Percentiles rank a stretch among this genome's conserved stretches.
Conservation (phyloP, 345 rosid species). For the Acer saccharum region DNA sequence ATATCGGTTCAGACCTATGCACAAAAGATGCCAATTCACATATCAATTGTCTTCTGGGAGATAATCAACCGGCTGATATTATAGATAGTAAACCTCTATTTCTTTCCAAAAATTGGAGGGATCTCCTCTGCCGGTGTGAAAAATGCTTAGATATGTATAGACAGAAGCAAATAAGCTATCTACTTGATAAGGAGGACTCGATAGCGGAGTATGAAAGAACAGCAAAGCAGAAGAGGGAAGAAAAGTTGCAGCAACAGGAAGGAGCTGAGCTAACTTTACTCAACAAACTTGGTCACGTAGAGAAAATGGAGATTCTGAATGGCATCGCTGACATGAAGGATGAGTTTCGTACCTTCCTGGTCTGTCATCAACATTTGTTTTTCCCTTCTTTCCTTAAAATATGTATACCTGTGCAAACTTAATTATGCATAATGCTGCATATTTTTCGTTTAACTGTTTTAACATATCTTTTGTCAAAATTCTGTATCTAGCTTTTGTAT, state of each 20-base stretch:
- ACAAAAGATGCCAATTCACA: constrained; percentile 20
- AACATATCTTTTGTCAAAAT: not conserved
- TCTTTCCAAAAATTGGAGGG: constrained; percentile 90
- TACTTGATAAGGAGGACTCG: constrained; percentile 80
- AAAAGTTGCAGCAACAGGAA: constrained; percentile 82
- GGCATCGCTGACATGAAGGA: constrained; percentile 88
- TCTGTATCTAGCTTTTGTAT: not conserved
- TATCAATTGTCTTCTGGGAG: constrained; percentile 47
- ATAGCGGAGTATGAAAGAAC: constrained; percentile 85
- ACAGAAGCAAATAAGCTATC: constrained; percentile 58
- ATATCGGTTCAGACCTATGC: constrained; percentile 23
- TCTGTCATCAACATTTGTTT: constrained; percentile 23
- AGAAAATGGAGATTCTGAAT: constrained; percentile 86
- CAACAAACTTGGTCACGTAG: constrained; percentile 76
- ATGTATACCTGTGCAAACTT: not conserved
- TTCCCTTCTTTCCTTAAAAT: no score
- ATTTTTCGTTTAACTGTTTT: not conserved
- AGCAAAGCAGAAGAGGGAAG: constrained; percentile 88
- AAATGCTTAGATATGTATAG: constrained; percentile 68
- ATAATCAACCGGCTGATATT: constrained; percentile 20
- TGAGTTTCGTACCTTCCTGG: constrained; percentile 74
- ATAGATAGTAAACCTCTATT: constrained; percentile 63
- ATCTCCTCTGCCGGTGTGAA: constrained; percentile 70
- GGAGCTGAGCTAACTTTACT: constrained; percentile 66
- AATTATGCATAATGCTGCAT: not conserved